Base-by-base conservation (phyloP, 306 rosid species). In the Vigna angularis region DNA sequence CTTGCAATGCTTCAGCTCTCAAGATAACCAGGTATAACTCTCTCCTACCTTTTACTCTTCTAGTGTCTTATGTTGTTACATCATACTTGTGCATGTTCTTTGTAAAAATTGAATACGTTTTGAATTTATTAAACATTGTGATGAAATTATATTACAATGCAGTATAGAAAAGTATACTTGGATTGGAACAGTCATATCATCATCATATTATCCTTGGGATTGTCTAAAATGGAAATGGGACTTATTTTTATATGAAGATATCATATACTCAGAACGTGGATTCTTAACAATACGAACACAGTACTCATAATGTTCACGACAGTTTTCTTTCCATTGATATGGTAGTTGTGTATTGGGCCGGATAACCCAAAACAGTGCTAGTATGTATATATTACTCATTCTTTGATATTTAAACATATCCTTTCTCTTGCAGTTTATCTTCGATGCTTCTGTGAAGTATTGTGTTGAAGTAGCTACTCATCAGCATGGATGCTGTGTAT, bases 401-500 rank as follows among this genome's bases (percentile, higher is more conserved):
- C 2, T 36, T 36, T 36, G 9, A 36, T 36, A 36, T 36, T 36
- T 36, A 6, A 6, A 1, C 42, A 36, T 36, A 36, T 8, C 11
- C 45, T 40, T 42, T 42, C 47, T 42, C 47, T 42, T 9, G 74
- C 87, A 92, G 97, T 86, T 87, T 52, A 90, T 92, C 42, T 90
- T 87, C 73, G 77, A 87, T 40, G 90, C 93, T 75, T 93, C 90
- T 36, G 83, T 80, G n/a, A 84, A 78, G 84, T 86, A 67, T 61
- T 87, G 88, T 73, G 73, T 82, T 47, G 87, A 88, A 20, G 82
- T 92, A 79, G 91, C 93, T 65, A 92, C 93, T 79, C 91, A 92
- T 79, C 86, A 75, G 62, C 95, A 92, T 83, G 97, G 97, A 51
- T 92, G 97, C 38, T 90, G 96, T 72, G 92, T 90, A 3, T 66